Evolutionary conservation across 345 rosid species (phyloP).

Genomic region (Mangifera indica): DNA sequence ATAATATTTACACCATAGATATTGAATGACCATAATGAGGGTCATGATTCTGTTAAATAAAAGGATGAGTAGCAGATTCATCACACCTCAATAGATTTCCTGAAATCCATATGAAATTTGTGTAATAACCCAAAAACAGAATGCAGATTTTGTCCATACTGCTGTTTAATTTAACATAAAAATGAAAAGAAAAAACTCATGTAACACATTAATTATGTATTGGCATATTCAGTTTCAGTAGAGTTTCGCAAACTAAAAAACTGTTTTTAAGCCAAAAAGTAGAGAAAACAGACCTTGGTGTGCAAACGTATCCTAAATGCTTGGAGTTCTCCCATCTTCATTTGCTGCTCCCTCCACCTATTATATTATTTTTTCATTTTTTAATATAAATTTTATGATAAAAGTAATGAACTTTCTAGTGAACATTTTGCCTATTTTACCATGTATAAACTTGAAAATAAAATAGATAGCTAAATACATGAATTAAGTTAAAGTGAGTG

Average conservation of each 20-base stretch:
- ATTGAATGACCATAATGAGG: neutral
- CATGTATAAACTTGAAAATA: neutral
- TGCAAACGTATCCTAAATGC: constrained; percentile 42
- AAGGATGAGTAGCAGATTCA: neutral
- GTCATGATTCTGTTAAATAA: neutral
- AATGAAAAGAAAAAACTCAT: neutral
- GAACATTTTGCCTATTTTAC: neutral
- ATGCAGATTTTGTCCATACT: neutral
- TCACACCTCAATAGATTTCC: neutral
- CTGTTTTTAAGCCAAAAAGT: neutral
- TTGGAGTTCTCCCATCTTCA: constrained; percentile 48
- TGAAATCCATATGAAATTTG: neutral
- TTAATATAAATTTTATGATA: neutral
- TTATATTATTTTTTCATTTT: neutral
- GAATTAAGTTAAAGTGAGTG: neutral
- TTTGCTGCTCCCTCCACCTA: constrained; percentile 51
- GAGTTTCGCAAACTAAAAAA: too few species aligned
- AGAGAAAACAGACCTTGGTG: constrained; percentile 30
- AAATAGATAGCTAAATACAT: neutral
- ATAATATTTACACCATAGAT: neutral
- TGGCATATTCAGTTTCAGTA: too few species aligned
- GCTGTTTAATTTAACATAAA: neutral
- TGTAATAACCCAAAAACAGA: neutral
- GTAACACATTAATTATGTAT: too few species aligned
- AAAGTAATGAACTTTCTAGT: neutral